phyloP scores from a whole-genome alignment of 345 rosid genomes.

The Linum lewisii region DNA sequence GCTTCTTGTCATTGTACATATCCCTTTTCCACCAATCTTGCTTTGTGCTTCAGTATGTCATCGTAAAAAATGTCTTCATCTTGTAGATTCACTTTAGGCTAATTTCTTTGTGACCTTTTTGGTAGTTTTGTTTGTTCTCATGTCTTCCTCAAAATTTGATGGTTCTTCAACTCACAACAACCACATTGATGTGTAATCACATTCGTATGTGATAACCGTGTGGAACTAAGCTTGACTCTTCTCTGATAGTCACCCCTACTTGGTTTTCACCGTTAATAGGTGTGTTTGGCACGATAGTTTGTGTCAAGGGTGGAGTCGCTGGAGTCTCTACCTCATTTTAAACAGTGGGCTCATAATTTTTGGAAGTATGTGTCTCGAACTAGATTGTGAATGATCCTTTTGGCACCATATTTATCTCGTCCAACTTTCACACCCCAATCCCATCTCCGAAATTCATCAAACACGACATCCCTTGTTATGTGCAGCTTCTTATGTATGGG shows the following conservation, averaged over 20 bases:
- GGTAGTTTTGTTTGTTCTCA: neutral
- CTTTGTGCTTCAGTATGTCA: neutral
- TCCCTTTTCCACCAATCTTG: neutral
- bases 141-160: neutral
- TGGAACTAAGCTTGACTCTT: neutral
- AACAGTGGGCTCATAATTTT: too few relatives aligned
- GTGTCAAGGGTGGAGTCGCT: neutral
- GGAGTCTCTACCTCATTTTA: neutral
- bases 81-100: neutral
- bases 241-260: too few relatives aligned
- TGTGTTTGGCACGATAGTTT: too few relatives aligned
- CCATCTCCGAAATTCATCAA: constrained; percentile 1
- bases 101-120: neutral
- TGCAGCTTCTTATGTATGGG: neutral
- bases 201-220: neutral
- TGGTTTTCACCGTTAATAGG: neutral
- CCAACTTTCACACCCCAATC: neutral
- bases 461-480: neutral
- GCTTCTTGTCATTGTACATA: neutral
- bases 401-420: neutral
- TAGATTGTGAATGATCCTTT: neutral
- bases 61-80: neutral
- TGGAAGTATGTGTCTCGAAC: too few relatives aligned
- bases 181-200: neutral
- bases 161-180: constrained; percentile 3